Conservation (phyloP, 148 eudicot genomes). For the Nepenthes mirabilis region DNA sequence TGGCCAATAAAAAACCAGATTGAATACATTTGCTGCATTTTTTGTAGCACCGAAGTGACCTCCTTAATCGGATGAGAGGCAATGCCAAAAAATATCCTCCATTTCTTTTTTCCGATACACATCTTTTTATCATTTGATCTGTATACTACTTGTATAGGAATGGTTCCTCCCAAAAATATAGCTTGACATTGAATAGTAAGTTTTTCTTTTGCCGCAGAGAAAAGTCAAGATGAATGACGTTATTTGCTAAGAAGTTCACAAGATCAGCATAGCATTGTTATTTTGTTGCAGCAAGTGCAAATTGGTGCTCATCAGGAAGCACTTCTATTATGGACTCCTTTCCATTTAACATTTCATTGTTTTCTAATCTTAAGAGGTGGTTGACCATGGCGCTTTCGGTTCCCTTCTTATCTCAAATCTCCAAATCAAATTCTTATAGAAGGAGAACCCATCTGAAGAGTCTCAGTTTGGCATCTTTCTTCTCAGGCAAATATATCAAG, state of each 20-base stretch:
- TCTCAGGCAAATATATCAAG: background rate
- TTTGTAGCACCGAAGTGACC: background rate
- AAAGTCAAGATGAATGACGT: background rate
- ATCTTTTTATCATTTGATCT: constrained; percentile 1
- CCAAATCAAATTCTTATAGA: background rate
- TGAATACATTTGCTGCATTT: background rate
- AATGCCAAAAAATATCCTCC: background rate
- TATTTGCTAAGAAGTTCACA: constrained; percentile 1
- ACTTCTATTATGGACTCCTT: background rate
- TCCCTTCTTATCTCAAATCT: constrained; percentile 1
- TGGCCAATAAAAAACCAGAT: constrained; percentile 5
- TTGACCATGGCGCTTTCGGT: background rate
- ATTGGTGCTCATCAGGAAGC: background rate
- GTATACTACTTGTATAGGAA: background rate
- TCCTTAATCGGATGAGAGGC: background rate
- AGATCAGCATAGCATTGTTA: background rate
- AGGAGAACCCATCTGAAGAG: background rate
- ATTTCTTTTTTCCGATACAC: background rate
- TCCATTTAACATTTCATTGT: background rate
- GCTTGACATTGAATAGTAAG: background rate
- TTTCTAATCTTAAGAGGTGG: background rate
- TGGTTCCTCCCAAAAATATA: constrained; percentile 8
- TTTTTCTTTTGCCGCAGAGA: constrained; percentile 3
- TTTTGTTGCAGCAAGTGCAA: background rate
- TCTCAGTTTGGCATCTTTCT: background rate